phyloP scores from a whole-genome alignment of 2,329 filamentous ascomycete species.

The Aspergillus viridinutans region DNA sequence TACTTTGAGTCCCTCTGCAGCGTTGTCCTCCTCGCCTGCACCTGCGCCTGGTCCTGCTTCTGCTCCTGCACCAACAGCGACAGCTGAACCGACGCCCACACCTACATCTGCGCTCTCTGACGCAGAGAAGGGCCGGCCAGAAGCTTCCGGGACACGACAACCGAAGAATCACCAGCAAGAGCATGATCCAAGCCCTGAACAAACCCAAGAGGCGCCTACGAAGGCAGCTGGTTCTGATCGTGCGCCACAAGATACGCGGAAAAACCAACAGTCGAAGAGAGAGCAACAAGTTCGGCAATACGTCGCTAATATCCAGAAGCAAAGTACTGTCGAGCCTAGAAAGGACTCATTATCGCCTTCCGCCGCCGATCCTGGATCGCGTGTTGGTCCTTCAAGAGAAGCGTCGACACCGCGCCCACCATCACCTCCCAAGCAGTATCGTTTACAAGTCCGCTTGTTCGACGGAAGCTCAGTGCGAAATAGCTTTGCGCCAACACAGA shows the following conservation, averaged over 20 bases:
- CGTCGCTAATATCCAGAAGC: constrained; percentile 39
- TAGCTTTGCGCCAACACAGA: constrained; percentile 62
- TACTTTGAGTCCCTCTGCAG: constrained; percentile 1
- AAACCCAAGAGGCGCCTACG: constrained; percentile 18
- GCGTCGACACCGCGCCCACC: constrained; percentile 7
- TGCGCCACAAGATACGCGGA: constrained; percentile 47
- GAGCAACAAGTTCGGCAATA: constrained; percentile 59
- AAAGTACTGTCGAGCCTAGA: background rate
- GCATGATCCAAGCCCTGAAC: constrained; percentile 21
- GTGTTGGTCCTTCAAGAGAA: constrained; percentile 3
- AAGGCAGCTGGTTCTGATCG: background rate
- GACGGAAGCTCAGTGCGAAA: constrained; percentile 76
- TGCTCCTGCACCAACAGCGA: background rate
- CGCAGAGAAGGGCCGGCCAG: background rate
- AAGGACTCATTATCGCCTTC: constrained; percentile 8
- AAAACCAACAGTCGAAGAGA: constrained; percentile 59
- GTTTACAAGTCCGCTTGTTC: constrained; percentile 75
- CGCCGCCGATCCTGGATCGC: constrained; percentile 6
- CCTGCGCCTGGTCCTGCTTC: constrained; percentile 2
- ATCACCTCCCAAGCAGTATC: constrained; percentile 41
- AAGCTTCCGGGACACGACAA: background rate
- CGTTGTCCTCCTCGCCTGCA: constrained; percentile 1
- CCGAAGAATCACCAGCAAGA: constrained; percentile 15
- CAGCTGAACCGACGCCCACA: constrained; percentile 13
- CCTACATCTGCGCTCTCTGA: constrained; percentile 1